These are phyloP conservation scores for Ilyonectria sp. DNA, from an alignment of 2,329 filamentous ascomycete species.

Conservation along the genomic window DNA sequence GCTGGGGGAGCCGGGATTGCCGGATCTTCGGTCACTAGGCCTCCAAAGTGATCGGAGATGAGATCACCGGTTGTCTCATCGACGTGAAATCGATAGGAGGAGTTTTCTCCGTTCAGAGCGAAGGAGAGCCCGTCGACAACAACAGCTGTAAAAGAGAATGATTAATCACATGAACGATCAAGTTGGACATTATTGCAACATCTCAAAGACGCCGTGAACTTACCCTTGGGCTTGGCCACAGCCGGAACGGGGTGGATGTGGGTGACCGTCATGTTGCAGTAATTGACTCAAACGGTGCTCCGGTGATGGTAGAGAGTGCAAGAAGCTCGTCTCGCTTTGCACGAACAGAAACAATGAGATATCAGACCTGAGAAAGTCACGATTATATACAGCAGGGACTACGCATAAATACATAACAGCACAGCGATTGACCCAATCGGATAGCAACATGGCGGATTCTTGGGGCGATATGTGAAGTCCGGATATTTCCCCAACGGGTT, in stretches of 20 bases:
- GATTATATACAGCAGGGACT: not conserved
- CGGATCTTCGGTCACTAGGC: constrained; percentile 65
- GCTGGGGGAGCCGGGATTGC: constrained; percentile 56
- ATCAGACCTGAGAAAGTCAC: not conserved
- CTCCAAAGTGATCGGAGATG: constrained; percentile 74
- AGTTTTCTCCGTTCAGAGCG: constrained; percentile 67
- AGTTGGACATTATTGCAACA: not conserved
- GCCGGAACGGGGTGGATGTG: not conserved
- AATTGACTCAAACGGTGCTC: not conserved
- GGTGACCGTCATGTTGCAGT: not conserved
- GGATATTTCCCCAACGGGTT: not conserved
- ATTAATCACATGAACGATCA: not conserved
- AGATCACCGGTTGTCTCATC: constrained; percentile 70
- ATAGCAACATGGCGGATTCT: not conserved
- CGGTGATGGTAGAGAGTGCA: not conserved
- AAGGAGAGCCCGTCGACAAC: constrained; percentile 70
- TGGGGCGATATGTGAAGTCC: not conserved
- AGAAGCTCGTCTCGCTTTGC: not conserved
- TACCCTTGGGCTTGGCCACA: not conserved
- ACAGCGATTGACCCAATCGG: not conserved
- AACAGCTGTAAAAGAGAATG: constrained; percentile 57
- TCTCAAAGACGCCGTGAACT: not conserved
- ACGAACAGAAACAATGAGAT: not conserved
- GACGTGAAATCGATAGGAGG: constrained; percentile 77
- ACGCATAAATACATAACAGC: not conserved